Evolutionary conservation across 768 basidiomycete species (phyloP).

Genomic region (Dictyophora rubrovolvata): DNA sequence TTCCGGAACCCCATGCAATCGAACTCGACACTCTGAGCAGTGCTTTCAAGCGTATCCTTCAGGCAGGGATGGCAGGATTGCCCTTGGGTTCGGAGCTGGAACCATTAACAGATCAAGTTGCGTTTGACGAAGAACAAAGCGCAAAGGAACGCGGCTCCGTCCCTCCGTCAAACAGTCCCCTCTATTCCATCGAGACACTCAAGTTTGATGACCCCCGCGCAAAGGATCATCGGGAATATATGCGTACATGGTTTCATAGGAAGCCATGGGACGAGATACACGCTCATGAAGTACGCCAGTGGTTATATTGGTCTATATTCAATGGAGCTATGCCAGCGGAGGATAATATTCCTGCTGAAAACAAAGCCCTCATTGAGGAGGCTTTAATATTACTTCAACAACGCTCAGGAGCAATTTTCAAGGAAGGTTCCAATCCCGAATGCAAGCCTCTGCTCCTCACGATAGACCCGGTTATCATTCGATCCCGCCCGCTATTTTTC

Average conservation of each 20-base stretch:
- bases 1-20: constrained; percentile 30
- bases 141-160: constrained; percentile 33
- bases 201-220: constrained; percentile 58
- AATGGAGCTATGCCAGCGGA: constrained; percentile 52
- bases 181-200: constrained; percentile 48
- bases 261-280: constrained; percentile 65
- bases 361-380: constrained; percentile 43
- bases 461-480: constrained; percentile 63
- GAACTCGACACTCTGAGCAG: constrained; percentile 46
- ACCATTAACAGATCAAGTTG: too few species aligned
- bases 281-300: constrained; percentile 50
- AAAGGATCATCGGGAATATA: constrained; percentile 56
- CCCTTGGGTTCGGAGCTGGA: constrained; percentile 26
- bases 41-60: constrained; percentile 52
- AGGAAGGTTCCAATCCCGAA: constrained; percentile 45
- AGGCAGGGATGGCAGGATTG: constrained; percentile 50
- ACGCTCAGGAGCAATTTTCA: constrained; percentile 56
- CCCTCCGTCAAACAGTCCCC: too few species aligned
- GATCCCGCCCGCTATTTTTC: constrained; percentile 57
- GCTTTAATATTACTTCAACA: constrained; percentile 57
- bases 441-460: constrained; percentile 57
- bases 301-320: constrained; percentile 82
- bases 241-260: constrained; percentile 63
- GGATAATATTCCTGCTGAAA: constrained; percentile 30
- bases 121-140: constrained; percentile 34